Percentiles rank a stretch among this genome's conserved stretches.
Conservation (phyloP, 495 filamentous ascomycete species). For the Penicillium flavigenum region DNA sequence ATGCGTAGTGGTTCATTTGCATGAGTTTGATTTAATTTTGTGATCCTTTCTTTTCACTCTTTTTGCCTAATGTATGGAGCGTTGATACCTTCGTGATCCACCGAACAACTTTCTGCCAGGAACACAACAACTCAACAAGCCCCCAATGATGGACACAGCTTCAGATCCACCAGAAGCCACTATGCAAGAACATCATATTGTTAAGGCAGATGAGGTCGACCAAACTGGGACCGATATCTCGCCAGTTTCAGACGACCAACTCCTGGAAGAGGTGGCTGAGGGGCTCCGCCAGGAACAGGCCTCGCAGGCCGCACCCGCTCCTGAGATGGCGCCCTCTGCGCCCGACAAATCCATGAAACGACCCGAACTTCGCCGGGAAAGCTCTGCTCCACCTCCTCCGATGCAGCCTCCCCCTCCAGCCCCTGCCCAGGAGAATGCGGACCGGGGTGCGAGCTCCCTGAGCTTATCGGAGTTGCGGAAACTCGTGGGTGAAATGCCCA, state of each 20-base stretch:
- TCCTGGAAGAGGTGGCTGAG: slow-evolving; percentile 51
- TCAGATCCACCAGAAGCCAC: slow-evolving; percentile 22
- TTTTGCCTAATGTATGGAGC: slow-evolving; percentile 18
- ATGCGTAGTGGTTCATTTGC: slow-evolving; percentile 1
- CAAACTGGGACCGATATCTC: slow-evolving; percentile 55
- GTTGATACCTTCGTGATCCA: slow-evolving; percentile 11
- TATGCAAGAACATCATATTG: slow-evolving; percentile 44
- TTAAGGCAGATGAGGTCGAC: slow-evolving; percentile 56
- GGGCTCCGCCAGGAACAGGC: slow-evolving; percentile 48
- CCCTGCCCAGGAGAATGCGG: slow-evolving; percentile 43
- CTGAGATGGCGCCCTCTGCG: slow-evolving; percentile 15
- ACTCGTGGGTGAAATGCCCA: slow-evolving; percentile 79
- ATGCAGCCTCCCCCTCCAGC: slow-evolving; percentile 60
- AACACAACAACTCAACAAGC: neutral
- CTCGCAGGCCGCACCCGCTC: slow-evolving; percentile 16
- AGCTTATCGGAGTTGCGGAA: slow-evolving; percentile 77
- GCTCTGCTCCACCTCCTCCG: slow-evolving; percentile 56
- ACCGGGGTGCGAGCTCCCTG: slow-evolving; percentile 67
- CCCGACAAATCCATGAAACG: slow-evolving; percentile 34
- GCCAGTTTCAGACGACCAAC: slow-evolving; percentile 47
- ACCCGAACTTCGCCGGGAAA: slow-evolving; percentile 57
- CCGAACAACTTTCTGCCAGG: slow-evolving; percentile 12
- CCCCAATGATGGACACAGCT: slow-evolving; percentile 33
- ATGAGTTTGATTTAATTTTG: neutral
- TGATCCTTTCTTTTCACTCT: neutral